These are phyloP conservation scores for Papiliotrema laurentii DNA, from an alignment of 1,284 basidiomycete species.

Conservation along the genomic window DNA sequence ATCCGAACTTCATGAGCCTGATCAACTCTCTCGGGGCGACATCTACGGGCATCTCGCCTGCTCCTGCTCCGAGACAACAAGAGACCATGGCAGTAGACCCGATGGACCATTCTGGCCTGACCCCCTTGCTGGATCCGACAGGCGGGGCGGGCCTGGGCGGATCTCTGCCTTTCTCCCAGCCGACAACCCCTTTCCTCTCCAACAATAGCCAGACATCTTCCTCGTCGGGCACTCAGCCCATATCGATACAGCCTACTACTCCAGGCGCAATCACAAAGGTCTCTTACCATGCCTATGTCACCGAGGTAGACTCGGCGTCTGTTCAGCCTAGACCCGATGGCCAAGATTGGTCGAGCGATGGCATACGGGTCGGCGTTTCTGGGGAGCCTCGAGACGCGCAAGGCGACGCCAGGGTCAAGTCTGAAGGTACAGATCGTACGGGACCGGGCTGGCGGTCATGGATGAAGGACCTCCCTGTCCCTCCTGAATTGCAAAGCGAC, in stretches of 20 bases:
- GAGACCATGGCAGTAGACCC: not conserved
- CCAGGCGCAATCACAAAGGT: not conserved
- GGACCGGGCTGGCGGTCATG: not conserved
- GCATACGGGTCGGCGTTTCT: not conserved
- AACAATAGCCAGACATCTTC: not conserved
- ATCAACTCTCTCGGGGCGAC: conserved; percentile 20
- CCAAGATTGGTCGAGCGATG: too few relatives aligned
- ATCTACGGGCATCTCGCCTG: not conserved
- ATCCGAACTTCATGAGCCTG: conserved; percentile 31
- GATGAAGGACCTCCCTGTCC: not conserved
- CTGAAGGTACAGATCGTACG: too few relatives aligned
- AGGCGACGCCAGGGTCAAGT: too few relatives aligned
- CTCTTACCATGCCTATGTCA: conserved; percentile 12
- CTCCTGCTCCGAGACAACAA: not conserved
- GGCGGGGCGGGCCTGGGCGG: not conserved
- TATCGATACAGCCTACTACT: not conserved
- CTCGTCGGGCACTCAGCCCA: not conserved
- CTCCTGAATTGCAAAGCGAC: conserved; percentile 6
- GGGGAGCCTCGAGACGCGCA: not conserved
- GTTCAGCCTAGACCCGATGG: too few relatives aligned
- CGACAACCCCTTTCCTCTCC: not conserved
- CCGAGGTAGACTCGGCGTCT: not conserved
- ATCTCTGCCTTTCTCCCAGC: not conserved
- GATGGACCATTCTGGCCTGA: not conserved
- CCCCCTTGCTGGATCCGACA: conserved; percentile 4